phyloP scores from a whole-genome alignment of 495 filamentous ascomycete genomes.

The Lichenothelia convexa region DNA sequence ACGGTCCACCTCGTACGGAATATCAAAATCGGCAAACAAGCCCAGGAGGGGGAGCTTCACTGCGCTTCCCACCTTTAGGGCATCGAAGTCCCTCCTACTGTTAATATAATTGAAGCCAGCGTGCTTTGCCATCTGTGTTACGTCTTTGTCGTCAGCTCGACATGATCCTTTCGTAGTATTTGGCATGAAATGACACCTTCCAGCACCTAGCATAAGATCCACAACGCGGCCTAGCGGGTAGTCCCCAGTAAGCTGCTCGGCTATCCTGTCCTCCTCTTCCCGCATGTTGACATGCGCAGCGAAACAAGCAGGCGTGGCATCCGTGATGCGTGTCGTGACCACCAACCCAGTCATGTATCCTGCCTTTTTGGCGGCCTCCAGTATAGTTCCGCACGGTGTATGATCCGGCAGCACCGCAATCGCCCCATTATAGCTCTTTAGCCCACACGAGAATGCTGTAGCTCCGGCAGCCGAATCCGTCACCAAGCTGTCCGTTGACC shows the following conservation, averaged over 20 bases:
- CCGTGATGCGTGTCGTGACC: conserved; percentile 86
- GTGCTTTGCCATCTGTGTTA: conserved; percentile 46
- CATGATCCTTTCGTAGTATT: conserved; percentile 63
- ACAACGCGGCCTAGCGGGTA: conserved; percentile 68
- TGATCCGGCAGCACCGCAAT: conserved; percentile 76
- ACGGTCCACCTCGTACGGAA: conserved; percentile 87
- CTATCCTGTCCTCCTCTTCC: conserved; percentile 71
- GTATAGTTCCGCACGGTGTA: conserved; percentile 76
- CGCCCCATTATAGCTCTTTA: conserved; percentile 90
- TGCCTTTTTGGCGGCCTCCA: conserved; percentile 81
- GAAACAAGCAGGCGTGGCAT: conserved; percentile 95
- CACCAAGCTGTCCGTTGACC: conserved; percentile 62
- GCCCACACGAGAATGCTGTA: conserved; percentile 81
- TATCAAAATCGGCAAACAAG: conserved; percentile 65
- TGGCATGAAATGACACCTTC: conserved; percentile 80
- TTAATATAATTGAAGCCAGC: conserved; percentile 67
- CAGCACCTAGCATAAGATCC: conserved; percentile 83
- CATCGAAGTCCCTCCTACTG: conserved; percentile 59
- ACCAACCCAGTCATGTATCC: conserved; percentile 90
- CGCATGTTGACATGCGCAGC: conserved; percentile 71
- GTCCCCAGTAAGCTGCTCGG: conserved; percentile 76
- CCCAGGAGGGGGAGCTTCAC: conserved; percentile 71
- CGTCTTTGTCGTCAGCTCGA: conserved; percentile 50
- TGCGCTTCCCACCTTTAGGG: conserved; percentile 45
- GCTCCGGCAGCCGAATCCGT: conserved; percentile 93